phyloP scores from a whole-genome alignment of 2,329 filamentous ascomycete species.

The Colletotrichum truncatum region DNA sequence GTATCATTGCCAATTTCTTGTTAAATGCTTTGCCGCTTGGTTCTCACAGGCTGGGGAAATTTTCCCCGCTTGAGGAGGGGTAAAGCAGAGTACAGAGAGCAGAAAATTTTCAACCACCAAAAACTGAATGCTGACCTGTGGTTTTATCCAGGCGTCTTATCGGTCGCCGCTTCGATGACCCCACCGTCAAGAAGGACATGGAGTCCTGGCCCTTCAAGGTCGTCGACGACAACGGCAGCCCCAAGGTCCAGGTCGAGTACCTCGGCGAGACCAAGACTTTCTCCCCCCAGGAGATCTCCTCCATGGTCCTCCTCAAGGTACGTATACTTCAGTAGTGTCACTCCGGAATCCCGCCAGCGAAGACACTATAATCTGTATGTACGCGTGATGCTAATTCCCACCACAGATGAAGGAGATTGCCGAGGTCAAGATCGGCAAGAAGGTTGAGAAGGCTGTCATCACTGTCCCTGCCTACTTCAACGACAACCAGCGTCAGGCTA shows the following conservation, averaged over 20 bases:
- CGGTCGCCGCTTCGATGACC: slow-evolving; percentile 93
- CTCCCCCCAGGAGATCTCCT: slow-evolving; percentile 98
- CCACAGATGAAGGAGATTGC: slow-evolving; percentile 98
- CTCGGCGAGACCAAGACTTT: slow-evolving; percentile 94
- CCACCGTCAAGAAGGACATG: slow-evolving; percentile 98
- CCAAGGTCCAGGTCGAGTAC: slow-evolving; percentile 95
- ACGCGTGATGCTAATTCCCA: slow-evolving; percentile 8
- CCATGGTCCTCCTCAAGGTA: slow-evolving; percentile 99
- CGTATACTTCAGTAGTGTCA: slow-evolving; percentile 32
- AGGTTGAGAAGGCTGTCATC: slow-evolving; percentile 98
- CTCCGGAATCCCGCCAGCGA: not conserved
- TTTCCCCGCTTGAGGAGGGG: slow-evolving; percentile 25
- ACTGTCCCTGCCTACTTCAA: slow-evolving; percentile 99
- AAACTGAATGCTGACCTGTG: slow-evolving; percentile 23
- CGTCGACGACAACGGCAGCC: slow-evolving; percentile 86
- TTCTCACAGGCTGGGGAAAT: not conserved
- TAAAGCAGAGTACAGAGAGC: not conserved
- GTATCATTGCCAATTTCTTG: slow-evolving; percentile 42
- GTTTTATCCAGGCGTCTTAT: slow-evolving; percentile 83
- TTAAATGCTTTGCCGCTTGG: not conserved
- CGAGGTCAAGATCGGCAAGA: slow-evolving; percentile 97
- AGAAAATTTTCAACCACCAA: not conserved
- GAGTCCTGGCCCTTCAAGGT: slow-evolving; percentile 99
- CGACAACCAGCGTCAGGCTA: slow-evolving; percentile 99
- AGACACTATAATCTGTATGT: not conserved